A percentile compares a stretch with the other conserved stretches of the same genome.
These are phyloP conservation scores for Candida arabinofermentans DNA, from an alignment of 805 yeast genomes.

Conservation along the genomic window DNA sequence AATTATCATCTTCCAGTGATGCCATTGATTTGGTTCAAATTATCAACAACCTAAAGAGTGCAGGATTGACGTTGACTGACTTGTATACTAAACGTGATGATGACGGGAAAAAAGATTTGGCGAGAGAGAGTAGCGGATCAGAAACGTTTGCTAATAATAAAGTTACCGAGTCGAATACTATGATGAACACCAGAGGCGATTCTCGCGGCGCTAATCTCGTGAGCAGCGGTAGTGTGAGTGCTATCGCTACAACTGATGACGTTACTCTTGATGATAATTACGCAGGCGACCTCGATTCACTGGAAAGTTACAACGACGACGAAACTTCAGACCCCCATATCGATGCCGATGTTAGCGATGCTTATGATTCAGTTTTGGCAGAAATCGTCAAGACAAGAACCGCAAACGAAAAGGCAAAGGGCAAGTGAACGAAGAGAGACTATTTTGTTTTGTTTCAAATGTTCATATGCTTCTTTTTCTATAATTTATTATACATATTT, in stretches of 20 bases:
- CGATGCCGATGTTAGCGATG: slow-evolving; percentile 4
- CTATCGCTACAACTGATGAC: neutral
- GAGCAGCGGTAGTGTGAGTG: neutral
- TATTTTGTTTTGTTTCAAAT: neutral
- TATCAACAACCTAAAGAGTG: slow-evolving; percentile 35
- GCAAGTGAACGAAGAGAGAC: too few species aligned
- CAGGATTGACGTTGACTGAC: slow-evolving; percentile 39
- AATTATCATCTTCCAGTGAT: slow-evolving; percentile 31
- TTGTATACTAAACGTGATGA: slow-evolving; percentile 14
- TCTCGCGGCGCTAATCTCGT: neutral
- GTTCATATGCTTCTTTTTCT: neutral
- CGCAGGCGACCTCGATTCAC: slow-evolving; percentile 3
- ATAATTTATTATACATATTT: neutral
- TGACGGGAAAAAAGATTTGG: neutral
- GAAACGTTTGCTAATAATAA: neutral
- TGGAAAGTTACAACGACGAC: neutral
- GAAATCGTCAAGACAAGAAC: slow-evolving; percentile 17
- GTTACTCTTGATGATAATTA: neutral
- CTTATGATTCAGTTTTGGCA: slow-evolving; percentile 24
- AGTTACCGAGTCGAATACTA: slow-evolving; percentile 12
- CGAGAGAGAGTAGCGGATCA: neutral
- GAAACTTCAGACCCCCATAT: neutral
- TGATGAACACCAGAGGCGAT: slow-evolving; percentile 9
- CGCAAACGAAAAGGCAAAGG: too few species aligned
- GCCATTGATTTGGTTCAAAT: slow-evolving; percentile 36